These are phyloP conservation scores for Penicillium sclerotiorum DNA, from an alignment of 2,329 filamentous ascomycete genomes.

Conservation along the genomic window DNA sequence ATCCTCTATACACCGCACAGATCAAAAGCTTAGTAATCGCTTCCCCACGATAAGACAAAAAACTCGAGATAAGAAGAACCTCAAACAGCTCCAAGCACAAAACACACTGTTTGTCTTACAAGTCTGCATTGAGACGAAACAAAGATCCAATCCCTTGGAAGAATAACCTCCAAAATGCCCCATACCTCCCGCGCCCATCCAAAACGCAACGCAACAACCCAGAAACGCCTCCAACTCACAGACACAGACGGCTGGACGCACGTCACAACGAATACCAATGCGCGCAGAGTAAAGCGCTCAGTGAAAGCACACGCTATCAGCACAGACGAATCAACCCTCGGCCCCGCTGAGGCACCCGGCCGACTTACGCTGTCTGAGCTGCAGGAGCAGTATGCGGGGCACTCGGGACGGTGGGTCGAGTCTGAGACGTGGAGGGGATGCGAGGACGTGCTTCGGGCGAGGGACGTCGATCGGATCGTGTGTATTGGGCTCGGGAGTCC, in stretches of 20 bases:
- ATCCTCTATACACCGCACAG: too few species aligned
- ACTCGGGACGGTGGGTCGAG: conserved; percentile 31
- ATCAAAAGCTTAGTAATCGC: too few species aligned
- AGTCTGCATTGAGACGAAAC: too few species aligned
- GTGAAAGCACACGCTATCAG: conserved; percentile 1
- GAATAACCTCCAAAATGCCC: too few species aligned
- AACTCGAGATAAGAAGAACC: too few species aligned
- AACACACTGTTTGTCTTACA: too few species aligned
- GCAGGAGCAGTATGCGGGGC: conserved; percentile 32
- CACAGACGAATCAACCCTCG: conserved; percentile 13
- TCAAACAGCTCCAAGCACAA: neutral
- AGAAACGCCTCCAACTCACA: conserved; percentile 42
- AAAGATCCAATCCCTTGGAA: too few species aligned
- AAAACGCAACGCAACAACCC: conserved; percentile 11
- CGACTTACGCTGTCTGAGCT: conserved; percentile 35
- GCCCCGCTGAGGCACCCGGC: conserved; percentile 41
- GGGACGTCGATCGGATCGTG: conserved; percentile 34
- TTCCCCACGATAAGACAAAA: too few species aligned
- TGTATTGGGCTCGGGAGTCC: conserved; percentile 46
- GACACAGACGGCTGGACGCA: conserved; percentile 49
- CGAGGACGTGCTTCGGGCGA: conserved; percentile 10
- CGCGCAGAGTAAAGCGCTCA: conserved; percentile 29
- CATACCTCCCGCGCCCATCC: conserved; percentile 36
- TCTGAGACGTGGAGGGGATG: conserved; percentile 33
- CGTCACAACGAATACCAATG: conserved; percentile 37